Evolutionary conservation across 345 rosid species (phyloP), one percentile per base, ranked within the genome.

Genomic region (Eucalyptus polyanthemos): DNA sequence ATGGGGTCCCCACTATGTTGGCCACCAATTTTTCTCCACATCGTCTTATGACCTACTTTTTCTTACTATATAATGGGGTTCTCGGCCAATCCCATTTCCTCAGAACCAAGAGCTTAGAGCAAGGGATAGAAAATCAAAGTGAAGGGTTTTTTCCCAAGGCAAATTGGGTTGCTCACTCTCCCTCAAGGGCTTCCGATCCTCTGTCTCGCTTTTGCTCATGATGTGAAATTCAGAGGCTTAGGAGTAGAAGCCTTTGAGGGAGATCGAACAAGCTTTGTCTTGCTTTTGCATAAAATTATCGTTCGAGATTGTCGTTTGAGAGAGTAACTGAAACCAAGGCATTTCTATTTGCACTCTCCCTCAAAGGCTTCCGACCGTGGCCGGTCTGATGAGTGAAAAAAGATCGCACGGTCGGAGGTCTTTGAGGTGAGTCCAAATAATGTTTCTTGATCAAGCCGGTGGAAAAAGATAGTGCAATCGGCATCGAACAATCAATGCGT

Each of bases 151-250:
- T 37, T 69, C 80, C 86, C 89, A 90, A 88, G 93, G 88, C 93
- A 86, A 50, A 72, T 72, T 37, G 62, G 88, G 60, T 90, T 93
- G 91, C 87, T 87, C 92, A 80, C 34, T 91, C 95, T 86, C 93
- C 94, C 92, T 81, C 93, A 88, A 88, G 93, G 88, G 92, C 95
- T 80, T 88, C 94, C 87, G 72, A 29, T 87, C 67, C 62, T n/a
- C 10, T 2, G 85, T 31, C 81, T 42, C 34, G 7, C 47, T 86
- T 14, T 31, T 21, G 21, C 4, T 27, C 10, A 9, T 60, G 14
- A 49, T 16, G 9, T 14, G 29, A 45, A 60, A 50, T 17, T 50
- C 56, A 69, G 15, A 10, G 56, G 37, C 45, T 45, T 21, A 25
- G 88, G 89, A 87, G 49, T 76, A 88, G 94, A 90, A 91, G 93